A percentile compares a stretch with the other conserved stretches of the same genome.
phyloP scores from a whole-genome alignment of 345 rosid species.

The Euphorbia lathyris region DNA sequence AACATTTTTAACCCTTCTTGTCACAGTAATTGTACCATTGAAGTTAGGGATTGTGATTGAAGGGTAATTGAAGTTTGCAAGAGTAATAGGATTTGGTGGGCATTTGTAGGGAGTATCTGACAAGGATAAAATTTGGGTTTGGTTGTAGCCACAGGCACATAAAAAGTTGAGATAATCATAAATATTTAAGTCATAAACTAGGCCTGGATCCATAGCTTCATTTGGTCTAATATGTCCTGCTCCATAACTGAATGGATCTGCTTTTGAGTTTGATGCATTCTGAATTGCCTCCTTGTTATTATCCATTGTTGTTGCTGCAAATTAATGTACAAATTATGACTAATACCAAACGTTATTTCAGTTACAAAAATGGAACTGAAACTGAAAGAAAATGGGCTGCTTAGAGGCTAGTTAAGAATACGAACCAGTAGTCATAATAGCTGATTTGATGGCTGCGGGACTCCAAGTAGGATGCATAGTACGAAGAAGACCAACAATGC shows the following conservation, averaged over 20 bases:
- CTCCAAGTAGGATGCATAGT: constrained; percentile 29
- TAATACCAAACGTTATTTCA: too few relatives aligned
- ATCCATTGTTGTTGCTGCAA: constrained; percentile 20
- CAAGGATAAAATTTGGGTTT: constrained; percentile 15
- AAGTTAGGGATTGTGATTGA: constrained; percentile 22
- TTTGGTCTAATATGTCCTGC: constrained; percentile 28
- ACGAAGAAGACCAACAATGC: constrained; percentile 29
- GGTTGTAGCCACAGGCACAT: constrained; percentile 22
- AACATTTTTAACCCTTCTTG: constrained; percentile 28
- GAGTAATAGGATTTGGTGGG: constrained; percentile 8
- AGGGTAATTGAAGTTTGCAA: constrained; percentile 30
- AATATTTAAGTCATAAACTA: constrained; percentile 25
- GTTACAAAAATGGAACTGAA: too few relatives aligned
- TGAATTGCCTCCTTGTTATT: constrained; percentile 18
- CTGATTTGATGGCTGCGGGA: constrained; percentile 33
- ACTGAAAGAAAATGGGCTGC: background rate
- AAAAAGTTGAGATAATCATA: constrained; percentile 25
- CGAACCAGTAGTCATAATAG: constrained; percentile 36
- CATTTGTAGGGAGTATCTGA: constrained; percentile 13
- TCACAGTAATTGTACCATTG: constrained; percentile 16
- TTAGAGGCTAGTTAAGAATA: too few relatives aligned
- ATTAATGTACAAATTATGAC: too few relatives aligned
- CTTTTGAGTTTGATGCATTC: constrained; percentile 10
- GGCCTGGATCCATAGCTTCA: constrained; percentile 31
- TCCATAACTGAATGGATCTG: constrained; percentile 26